These are phyloP conservation scores for Apiotrichum laibachii DNA, from an alignment of 1,284 basidiomycete species.

Conservation along the genomic window DNA sequence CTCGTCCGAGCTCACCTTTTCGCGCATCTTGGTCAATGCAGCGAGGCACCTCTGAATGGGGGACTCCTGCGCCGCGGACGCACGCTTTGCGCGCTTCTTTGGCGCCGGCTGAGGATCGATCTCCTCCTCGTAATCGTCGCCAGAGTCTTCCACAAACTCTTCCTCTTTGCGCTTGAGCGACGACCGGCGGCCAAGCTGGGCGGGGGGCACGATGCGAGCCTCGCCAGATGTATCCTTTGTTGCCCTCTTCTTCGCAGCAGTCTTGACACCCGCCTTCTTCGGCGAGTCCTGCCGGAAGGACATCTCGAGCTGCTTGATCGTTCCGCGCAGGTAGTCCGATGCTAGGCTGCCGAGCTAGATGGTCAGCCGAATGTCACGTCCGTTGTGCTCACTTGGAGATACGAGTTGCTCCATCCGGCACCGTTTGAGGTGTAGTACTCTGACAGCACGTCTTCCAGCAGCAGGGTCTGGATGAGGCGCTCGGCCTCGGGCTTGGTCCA, in stretches of 20 bases:
- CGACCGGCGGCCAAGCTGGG: not conserved
- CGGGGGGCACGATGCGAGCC: slow-evolving; percentile 59
- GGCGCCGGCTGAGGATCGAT: not conserved
- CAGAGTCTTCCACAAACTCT: slow-evolving; percentile 48
- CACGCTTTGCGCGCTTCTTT: not conserved
- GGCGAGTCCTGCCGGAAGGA: not conserved
- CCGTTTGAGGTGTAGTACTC: slow-evolving; percentile 37
- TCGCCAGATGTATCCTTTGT: not conserved
- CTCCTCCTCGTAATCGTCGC: slow-evolving; percentile 58
- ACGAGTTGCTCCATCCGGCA: slow-evolving; percentile 47
- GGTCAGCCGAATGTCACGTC: too few relatives aligned
- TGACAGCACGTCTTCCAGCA: slow-evolving; percentile 42
- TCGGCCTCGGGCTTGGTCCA: slow-evolving; percentile 44
- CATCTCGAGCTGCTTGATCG: not conserved
- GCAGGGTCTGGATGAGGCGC: slow-evolving; percentile 43
- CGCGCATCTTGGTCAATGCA: slow-evolving; percentile 5
- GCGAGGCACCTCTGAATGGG: slow-evolving; percentile 6
- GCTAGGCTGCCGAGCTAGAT: not conserved
- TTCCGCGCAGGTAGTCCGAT: not conserved
- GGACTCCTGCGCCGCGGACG: not conserved
- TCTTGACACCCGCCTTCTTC: not conserved
- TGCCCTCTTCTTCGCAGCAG: not conserved
- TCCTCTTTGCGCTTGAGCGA: not conserved
- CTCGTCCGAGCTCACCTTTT: slow-evolving; percentile 6
- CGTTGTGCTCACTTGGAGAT: slow-evolving; percentile 41